A percentile compares a stretch with the other conserved stretches of the same genome.
phyloP scores from a whole-genome alignment of 2,329 filamentous ascomycete genomes.

The Colletotrichum horii region DNA sequence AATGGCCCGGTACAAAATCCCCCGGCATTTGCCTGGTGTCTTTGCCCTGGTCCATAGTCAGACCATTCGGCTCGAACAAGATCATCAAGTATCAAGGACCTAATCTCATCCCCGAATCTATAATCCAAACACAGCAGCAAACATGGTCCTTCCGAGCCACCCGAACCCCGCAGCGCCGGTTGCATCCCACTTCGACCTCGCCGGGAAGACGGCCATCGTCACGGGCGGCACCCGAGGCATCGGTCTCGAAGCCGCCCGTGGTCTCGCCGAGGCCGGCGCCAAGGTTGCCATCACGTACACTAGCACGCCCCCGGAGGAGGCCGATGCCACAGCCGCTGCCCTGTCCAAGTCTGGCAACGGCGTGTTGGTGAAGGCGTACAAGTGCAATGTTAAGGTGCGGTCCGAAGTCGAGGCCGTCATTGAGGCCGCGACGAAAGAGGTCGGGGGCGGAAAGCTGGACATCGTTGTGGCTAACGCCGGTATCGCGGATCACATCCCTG shows the following conservation, averaged over 20 bases:
- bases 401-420: conserved; percentile 29
- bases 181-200: conserved; percentile 15
- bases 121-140: neutral
- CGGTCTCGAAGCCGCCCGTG: conserved; percentile 7
- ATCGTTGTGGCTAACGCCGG: conserved; percentile 49
- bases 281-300: conserved; percentile 17
- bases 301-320: conserved; percentile 15
- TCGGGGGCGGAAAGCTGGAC: conserved; percentile 39
- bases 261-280: conserved; percentile 10
- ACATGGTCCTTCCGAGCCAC: conserved; percentile 14
- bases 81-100: neutral
- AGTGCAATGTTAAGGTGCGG: conserved; percentile 38
- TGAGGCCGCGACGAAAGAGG: conserved; percentile 35
- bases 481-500: conserved; percentile 39
- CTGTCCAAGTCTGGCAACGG: conserved; percentile 18
- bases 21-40: neutral
- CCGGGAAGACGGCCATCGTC: conserved; percentile 18
- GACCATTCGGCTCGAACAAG: neutral
- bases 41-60: neutral
- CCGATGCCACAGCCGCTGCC: conserved; percentile 3
- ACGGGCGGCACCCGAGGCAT: conserved; percentile 16
- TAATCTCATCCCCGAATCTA: neutral
- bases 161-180: conserved; percentile 8
- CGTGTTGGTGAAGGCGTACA: conserved; percentile 36
- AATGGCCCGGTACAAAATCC: conserved; percentile 1